These are phyloP conservation scores for Leishmania martiniquensis DNA, from an alignment of 208 protist genomes.

Conservation along the genomic window DNA sequence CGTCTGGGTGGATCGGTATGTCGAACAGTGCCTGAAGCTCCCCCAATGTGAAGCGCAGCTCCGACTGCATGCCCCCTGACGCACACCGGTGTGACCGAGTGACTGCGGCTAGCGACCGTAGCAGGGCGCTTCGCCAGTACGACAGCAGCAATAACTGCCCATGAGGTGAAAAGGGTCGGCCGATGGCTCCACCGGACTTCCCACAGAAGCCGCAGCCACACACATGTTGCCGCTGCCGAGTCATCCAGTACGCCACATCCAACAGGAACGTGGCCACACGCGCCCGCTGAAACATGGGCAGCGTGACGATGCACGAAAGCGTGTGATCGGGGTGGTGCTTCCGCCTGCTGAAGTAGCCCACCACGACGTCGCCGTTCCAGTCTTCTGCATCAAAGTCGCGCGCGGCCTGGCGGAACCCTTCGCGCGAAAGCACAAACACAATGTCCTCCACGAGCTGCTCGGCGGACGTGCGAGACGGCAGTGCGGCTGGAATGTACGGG, in stretches of 20 bases:
- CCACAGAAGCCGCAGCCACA: conserved; percentile 68
- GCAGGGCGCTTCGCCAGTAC: conserved; percentile 61
- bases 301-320: conserved; percentile 70
- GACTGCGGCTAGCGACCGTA: conserved; percentile 17
- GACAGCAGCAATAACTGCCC: conserved; percentile 61
- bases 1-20: conserved; percentile 39
- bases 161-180: conserved; percentile 71
- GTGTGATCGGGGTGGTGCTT: conserved; percentile 69
- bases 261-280: conserved; percentile 61
- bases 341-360: conserved; percentile 70
- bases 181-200: conserved; percentile 45
- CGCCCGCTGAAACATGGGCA: conserved; percentile 69
- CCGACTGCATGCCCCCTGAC: conserved; percentile 5
- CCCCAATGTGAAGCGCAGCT: conserved; percentile 15
- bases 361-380: conserved; percentile 63
- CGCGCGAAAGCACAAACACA: conserved; percentile 7
- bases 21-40: conserved; percentile 33
- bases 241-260: conserved; percentile 64
- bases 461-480: background rate
- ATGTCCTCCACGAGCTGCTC: background rate
- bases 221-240: conserved; percentile 43
- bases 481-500: conserved; percentile 31
- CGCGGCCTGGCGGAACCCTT: conserved; percentile 40
- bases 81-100: conserved; percentile 13
- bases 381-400: conserved; percentile 45